These are phyloP conservation scores for Solanum appendiculatum DNA, from an alignment of 257 asterid species.

Conservation along the genomic window DNA sequence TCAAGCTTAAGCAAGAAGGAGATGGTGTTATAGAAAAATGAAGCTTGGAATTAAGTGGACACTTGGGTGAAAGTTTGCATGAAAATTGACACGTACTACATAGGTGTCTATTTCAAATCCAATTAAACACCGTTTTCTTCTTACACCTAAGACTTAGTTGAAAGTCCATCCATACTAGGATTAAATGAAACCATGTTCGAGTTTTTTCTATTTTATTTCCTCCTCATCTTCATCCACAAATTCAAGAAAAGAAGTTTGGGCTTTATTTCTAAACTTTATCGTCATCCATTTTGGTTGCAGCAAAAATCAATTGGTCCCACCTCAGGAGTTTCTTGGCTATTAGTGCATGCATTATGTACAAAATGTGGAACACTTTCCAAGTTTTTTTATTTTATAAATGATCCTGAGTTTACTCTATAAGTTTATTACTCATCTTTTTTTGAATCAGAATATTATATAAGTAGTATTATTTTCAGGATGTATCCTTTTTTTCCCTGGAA, in stretches of 20 bases:
- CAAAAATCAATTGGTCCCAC: not conserved
- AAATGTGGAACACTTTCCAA: not conserved
- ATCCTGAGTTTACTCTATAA: not conserved
- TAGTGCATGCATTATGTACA: not conserved
- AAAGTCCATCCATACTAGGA: not conserved
- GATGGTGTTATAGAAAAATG: not conserved
- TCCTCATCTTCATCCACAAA: not conserved
- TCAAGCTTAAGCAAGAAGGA: not conserved
- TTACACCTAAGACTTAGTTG: not conserved
- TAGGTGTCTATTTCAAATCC: slow-evolving; percentile 19
- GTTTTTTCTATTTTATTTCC: not conserved
- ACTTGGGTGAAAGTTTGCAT: slow-evolving; percentile 67
- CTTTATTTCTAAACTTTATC: not conserved
- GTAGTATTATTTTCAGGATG: not conserved
- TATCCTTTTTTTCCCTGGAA: not conserved
- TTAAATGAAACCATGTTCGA: not conserved
- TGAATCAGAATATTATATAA: no score
- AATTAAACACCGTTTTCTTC: not conserved
- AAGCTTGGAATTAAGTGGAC: slow-evolving; percentile 25
- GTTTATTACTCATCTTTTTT: not conserved
- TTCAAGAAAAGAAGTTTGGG: not conserved
- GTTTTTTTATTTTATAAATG: not conserved
- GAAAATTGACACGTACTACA: slow-evolving; percentile 60
- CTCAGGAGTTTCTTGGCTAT: not conserved
- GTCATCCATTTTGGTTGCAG: not conserved